phyloP scores from a whole-genome alignment of 352 stramenopile genomes.

The Pelagophyceae sp. region DNA sequence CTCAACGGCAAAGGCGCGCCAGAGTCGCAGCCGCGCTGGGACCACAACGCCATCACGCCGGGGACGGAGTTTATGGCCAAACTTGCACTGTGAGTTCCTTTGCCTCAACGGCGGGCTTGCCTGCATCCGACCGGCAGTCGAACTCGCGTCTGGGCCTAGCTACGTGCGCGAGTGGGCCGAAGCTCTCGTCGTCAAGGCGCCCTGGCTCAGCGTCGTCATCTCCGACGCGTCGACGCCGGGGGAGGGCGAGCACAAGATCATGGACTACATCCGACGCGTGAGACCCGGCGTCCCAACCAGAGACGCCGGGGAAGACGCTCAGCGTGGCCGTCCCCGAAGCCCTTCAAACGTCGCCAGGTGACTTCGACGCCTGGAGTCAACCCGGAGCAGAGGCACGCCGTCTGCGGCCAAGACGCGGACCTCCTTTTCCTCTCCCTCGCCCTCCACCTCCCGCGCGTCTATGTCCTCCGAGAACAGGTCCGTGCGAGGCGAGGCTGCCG shows the following conservation, averaged over 20 bases:
- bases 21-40: conserved; percentile 36
- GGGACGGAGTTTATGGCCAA: conserved; percentile 89
- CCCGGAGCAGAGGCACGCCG: neutral
- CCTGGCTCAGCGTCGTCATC: conserved; percentile 80
- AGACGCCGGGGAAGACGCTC: conserved; percentile 64
- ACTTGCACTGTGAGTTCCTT: too few species aligned
- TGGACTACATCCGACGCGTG: conserved; percentile 93
- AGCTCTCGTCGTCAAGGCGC: conserved; percentile 79
- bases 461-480: conserved; percentile 89
- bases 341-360: neutral
- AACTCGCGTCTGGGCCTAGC: too few species aligned
- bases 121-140: too few species aligned
- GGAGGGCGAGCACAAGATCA: conserved; percentile 93
- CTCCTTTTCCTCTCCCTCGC: conserved; percentile 98
- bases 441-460: conserved; percentile 97
- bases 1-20: too few species aligned
- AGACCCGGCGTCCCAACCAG: too few species aligned
- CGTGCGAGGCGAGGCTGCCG: conserved; percentile 53
- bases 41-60: conserved; percentile 90
- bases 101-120: too few species aligned
- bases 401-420: conserved; percentile 76
- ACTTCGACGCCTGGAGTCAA: neutral
- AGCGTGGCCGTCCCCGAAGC: conserved; percentile 66
- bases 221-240: conserved; percentile 87
- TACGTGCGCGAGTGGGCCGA: conserved; percentile 59